Percentiles rank a stretch among this genome's conserved stretches.
phyloP scores from a whole-genome alignment of 768 basidiomycete species.

The Baorangia bicolor region DNA sequence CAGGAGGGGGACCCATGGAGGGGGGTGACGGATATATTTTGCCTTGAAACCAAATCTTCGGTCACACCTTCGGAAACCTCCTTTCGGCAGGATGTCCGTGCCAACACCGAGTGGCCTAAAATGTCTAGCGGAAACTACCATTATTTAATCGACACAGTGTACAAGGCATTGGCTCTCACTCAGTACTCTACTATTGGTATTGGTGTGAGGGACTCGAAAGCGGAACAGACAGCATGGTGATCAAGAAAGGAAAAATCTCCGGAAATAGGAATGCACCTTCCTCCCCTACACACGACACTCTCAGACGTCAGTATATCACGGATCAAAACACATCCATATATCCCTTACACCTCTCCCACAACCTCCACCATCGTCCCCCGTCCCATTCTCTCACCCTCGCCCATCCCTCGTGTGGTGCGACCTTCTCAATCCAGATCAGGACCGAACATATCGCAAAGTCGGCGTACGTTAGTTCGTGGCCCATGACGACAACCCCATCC shows the following conservation, averaged over 20 bases:
- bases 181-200: not conserved
- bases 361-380: constrained; percentile 60
- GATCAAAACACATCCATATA: constrained; percentile 67
- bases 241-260: not conserved
- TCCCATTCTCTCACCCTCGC: constrained; percentile 67
- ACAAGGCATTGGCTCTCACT: not conserved
- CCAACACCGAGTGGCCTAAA: too few species aligned
- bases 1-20: too few species aligned
- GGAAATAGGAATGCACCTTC: not conserved
- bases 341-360: constrained; percentile 60
- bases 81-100: too few species aligned
- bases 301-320: not conserved
- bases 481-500: constrained; percentile 62
- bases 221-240: not conserved
- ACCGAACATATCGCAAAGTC: constrained; percentile 74
- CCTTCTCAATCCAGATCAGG: constrained; percentile 70
- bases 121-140: not conserved
- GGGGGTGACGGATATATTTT: too few species aligned
- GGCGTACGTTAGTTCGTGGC: constrained; percentile 64
- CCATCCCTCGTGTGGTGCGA: constrained; percentile 77
- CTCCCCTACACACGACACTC: not conserved
- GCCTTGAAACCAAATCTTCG: too few species aligned
- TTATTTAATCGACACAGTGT: not conserved
- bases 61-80: too few species aligned
- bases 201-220: not conserved